Conservation (phyloP, 306 rosid genomes). For the Morella rubra region DNA sequence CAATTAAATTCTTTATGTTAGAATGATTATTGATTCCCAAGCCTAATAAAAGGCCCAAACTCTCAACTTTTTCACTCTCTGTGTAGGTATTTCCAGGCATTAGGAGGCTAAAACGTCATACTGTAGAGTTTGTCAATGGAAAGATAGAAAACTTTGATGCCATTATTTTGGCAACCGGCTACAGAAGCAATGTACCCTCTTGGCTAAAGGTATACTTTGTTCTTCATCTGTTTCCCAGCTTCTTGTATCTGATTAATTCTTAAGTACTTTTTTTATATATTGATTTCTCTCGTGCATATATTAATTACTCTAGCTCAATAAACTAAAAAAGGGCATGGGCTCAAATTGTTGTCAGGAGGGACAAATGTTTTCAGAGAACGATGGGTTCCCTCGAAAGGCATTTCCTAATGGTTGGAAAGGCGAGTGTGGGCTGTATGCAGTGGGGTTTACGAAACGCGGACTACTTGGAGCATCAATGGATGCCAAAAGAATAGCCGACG, state of each 20-base stretch:
- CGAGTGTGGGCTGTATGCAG: conserved; percentile 74
- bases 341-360: conserved; percentile 51
- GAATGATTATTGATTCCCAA: neutral
- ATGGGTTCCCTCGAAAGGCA: conserved; percentile 74
- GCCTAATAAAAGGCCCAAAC: neutral
- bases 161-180: conserved; percentile 91
- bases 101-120: conserved; percentile 64
- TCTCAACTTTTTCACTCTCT: neutral
- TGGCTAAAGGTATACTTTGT: conserved; percentile 79
- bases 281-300: neutral
- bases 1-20: neutral
- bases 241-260: neutral
- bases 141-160: conserved; percentile 67
- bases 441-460: conserved; percentile 93
- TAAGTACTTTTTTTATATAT: neutral
- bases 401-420: conserved; percentile 99
- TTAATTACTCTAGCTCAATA: conserved; percentile 2
- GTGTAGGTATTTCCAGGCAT: conserved; percentile 74
- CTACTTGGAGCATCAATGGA: conserved; percentile 84
- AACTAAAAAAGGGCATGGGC: neutral
- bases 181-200: conserved; percentile 93
- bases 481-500: conserved; percentile 77
- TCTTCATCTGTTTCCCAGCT: neutral
- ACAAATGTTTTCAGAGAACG: conserved; percentile 73
- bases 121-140: conserved; percentile 77